These are phyloP conservation scores for Calamus simplicifolius DNA, from an alignment of 176 grass and related monocot genomes.

Conservation along the genomic window DNA sequence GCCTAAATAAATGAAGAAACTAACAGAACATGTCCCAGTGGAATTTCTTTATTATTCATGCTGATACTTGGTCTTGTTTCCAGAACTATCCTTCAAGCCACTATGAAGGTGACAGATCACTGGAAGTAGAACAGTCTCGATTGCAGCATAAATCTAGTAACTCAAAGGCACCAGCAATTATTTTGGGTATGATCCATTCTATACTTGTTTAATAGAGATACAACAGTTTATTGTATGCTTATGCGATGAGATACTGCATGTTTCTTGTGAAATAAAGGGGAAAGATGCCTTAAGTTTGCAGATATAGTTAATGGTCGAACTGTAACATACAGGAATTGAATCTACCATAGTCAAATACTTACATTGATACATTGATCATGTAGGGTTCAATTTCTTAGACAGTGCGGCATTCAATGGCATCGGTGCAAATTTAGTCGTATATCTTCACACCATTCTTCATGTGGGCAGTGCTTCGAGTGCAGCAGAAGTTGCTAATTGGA, in stretches of 20 bases:
- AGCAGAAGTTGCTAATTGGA: constrained; percentile 68
- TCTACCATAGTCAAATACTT: no score
- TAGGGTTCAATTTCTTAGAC: constrained; percentile 84
- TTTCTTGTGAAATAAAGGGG: no score
- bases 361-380: not conserved
- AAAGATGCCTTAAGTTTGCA: no score
- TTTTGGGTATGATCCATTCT: constrained; percentile 47
- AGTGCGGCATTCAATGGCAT: constrained; percentile 70
- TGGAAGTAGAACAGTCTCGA: not conserved
- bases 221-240: no score
- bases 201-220: not conserved
- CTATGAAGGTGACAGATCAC: constrained; percentile 5
- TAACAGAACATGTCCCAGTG: no score
- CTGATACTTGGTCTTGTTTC: not conserved
- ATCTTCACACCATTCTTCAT: constrained; percentile 78
- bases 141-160: constrained; percentile 29
- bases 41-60: no score
- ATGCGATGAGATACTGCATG: no score
- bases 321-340: no score
- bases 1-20: no score
- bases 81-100: constrained; percentile 36
- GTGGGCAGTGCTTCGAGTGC: constrained; percentile 68
- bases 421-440: constrained; percentile 71
- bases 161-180: constrained; percentile 64
- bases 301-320: no score